Evolutionary conservation across 441 rosid species (phyloP).

Genomic region (Dalechampia spathulata): DNA sequence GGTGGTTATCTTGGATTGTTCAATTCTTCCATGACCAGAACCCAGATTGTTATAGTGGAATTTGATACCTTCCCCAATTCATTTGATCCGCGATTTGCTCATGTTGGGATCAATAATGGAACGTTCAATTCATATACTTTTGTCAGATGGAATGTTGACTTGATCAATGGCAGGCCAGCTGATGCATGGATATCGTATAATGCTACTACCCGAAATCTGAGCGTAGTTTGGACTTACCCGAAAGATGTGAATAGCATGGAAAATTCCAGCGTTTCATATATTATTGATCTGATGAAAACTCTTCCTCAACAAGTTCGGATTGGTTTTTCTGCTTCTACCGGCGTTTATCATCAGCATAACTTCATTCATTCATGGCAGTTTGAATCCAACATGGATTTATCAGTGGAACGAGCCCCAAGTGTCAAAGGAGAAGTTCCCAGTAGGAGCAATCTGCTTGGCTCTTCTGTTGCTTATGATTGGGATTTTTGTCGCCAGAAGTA

Average conservation of each 20-base stretch:
- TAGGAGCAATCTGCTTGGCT: no score
- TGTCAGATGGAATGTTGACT: background rate
- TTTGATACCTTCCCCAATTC: background rate
- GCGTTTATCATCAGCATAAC: conserved; percentile 15
- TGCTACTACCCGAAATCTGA: conserved; percentile 19
- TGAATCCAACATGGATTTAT: conserved; percentile 24
- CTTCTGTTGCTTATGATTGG: background rate
- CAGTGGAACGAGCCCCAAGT: background rate
- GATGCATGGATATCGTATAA: conserved; percentile 17
- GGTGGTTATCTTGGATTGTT: background rate
- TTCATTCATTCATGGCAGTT: conserved; percentile 32
- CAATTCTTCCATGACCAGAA: background rate
- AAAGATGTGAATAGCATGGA: conserved; percentile 15
- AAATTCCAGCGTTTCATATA: conserved; percentile 22
- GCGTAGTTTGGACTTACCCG: conserved; percentile 1
- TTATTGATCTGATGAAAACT: conserved; percentile 24
- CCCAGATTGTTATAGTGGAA: background rate
- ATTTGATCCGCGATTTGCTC: background rate
- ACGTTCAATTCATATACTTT: background rate
- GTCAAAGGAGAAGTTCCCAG: no score
- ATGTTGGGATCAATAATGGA: background rate
- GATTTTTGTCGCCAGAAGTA: background rate
- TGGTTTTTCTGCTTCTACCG: conserved; percentile 32
- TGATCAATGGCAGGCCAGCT: conserved; percentile 5
- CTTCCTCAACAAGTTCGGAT: conserved; percentile 32